Evolutionary conservation across 1,139 yeast genomes (phyloP), one percentile per base, ranked within the genome.

Genomic region (Magnusiomyces magnusii): DNA sequence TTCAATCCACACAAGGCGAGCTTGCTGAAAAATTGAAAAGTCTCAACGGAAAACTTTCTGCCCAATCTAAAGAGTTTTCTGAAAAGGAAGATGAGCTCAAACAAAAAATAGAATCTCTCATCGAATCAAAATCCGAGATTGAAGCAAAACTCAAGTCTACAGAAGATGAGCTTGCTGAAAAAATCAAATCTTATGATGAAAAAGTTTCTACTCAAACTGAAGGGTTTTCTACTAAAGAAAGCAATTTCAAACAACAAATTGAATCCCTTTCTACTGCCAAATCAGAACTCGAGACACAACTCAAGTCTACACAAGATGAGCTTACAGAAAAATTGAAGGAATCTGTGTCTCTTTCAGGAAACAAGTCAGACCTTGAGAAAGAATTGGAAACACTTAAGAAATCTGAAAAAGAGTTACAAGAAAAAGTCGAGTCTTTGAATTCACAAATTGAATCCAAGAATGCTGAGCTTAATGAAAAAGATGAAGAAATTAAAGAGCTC

Each of bases 401-500:
- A 23, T 27, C 25, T 28, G 44, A 50, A 19, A 34, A n/a, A 41
- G 53, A 9, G 55, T 58, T 27, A 41, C 54, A 5, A 60, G 62
- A 42, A 39, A 64, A 19, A 47, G 56, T 1, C 39, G 54, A 9
- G 53, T 65, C 52, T 39, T 47, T 59, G 13, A 58, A 59, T 25
- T 56, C n/a, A n/a, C n/a, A 19, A 47, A 57, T 1, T 42, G 54
- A 9, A 53, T 65, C 52, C 31, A 39, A 57, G 13, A 58, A 59
- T 25, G 54, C 60, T 25, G 52, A 51, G 34, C 51, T 57, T 21
- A 58, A 55, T 39, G 49, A 49, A 44, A 59, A 60, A 21, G 60
- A 56, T 27, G 54, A 56, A 17, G 59, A 50, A n/a, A 59, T 55
- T 24, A 55, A 60, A 17, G 58, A 57, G 52, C 57, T 60, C 27